A percentile compares a stretch with the other conserved stretches of the same genome.
These are phyloP conservation scores for Periconia digitata DNA, from an alignment of 2,329 filamentous ascomycete species.

Conservation along the genomic window DNA sequence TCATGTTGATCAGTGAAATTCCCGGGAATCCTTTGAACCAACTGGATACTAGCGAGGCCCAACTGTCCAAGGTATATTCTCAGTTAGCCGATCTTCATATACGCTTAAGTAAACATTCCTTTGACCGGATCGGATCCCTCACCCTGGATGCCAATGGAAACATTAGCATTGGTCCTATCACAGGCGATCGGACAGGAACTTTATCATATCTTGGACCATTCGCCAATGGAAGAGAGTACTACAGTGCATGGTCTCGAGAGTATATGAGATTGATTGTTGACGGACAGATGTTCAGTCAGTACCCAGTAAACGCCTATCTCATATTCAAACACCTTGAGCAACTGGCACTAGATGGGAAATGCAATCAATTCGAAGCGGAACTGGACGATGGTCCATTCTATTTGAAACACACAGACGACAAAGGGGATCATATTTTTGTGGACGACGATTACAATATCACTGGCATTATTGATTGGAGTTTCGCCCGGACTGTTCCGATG, in stretches of 20 bases:
- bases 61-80: not conserved
- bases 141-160: not conserved
- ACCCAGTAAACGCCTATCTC: not conserved
- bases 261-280: not conserved
- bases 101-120: not conserved
- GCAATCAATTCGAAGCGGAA: not conserved
- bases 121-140: not conserved
- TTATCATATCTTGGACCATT: not conserved
- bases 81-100: not conserved
- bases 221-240: not conserved
- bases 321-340: not conserved
- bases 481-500: not conserved
- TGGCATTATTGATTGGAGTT: not conserved
- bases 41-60: not conserved
- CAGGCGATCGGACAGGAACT: not conserved
- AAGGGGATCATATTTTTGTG: not conserved
- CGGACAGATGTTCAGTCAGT: not conserved
- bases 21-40: not conserved
- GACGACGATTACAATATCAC: not conserved
- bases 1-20: not conserved
- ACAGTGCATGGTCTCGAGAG: not conserved
- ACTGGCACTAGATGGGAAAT: not conserved
- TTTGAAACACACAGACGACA: not conserved
- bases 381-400: not conserved
- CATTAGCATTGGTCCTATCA: not conserved